phyloP scores from a whole-genome alignment of 108 stramenopile genomes.

The Fistulifera pelliculosa region DNA sequence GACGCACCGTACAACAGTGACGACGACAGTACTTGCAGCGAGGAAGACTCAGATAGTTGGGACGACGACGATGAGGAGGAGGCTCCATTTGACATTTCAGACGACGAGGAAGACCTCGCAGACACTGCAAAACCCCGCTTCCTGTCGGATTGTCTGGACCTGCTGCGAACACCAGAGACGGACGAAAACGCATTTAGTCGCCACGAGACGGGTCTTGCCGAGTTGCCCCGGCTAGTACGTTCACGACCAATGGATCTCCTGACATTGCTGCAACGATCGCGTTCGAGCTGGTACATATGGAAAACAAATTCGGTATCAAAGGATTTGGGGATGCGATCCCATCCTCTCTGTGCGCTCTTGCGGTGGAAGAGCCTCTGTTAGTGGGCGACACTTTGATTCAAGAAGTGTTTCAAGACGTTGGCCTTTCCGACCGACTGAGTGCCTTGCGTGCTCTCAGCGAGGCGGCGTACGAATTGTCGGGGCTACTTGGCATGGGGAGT shows the following conservation, averaged over 20 bases:
- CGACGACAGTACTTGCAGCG: constrained; percentile 16
- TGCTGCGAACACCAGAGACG: constrained; percentile 49
- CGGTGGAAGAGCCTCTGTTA: constrained; percentile 35
- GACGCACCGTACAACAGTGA: constrained; percentile 35
- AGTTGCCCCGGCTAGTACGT: constrained; percentile 41
- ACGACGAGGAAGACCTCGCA: constrained; percentile 73
- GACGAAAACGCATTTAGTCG: constrained; percentile 52
- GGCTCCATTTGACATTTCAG: constrained; percentile 46
- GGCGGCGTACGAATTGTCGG: constrained; percentile 51
- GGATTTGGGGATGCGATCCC: constrained; percentile 32
- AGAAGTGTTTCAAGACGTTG: constrained; percentile 38
- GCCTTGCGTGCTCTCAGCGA: constrained; percentile 37
- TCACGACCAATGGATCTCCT: constrained; percentile 51
- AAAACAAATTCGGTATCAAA: constrained; percentile 63
- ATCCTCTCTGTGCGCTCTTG: constrained; percentile 37
- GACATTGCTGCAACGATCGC: constrained; percentile 55
- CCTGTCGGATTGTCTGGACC: constrained; percentile 55
- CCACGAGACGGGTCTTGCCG: constrained; percentile 45
- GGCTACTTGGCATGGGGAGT: constrained; percentile 6
- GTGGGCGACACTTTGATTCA: constrained; percentile 42
- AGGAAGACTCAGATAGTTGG: constrained; percentile 19
- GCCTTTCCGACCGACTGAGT: constrained; percentile 41
- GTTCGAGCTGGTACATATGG: constrained; percentile 51
- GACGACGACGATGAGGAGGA: constrained; percentile 31
- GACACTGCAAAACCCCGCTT: constrained; percentile 48